These are phyloP conservation scores for Hansenula lynferdii DNA, from an alignment of 1,139 yeast genomes.

Conservation along the genomic window DNA sequence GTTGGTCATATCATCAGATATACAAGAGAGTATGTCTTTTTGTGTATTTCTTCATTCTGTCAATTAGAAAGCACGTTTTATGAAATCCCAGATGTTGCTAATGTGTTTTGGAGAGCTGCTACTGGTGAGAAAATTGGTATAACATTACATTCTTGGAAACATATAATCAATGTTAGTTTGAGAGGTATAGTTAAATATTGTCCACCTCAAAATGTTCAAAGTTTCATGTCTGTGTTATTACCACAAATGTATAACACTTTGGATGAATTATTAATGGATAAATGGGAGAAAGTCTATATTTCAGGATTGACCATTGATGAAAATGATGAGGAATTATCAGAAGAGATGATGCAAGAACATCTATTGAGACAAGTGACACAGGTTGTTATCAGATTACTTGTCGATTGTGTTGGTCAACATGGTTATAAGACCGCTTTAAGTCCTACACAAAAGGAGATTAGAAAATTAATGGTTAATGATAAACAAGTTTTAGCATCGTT, in stretches of 20 bases:
- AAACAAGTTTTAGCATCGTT: slow-evolving; percentile 75
- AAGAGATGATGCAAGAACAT: slow-evolving; percentile 98
- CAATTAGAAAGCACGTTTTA: slow-evolving; percentile 88
- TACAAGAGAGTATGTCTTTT: slow-evolving; percentile 91
- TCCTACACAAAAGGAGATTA: slow-evolving; percentile 59
- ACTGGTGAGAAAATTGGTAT: slow-evolving; percentile 85
- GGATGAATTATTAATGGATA: slow-evolving; percentile 61
- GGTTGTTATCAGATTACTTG: slow-evolving; percentile 81
- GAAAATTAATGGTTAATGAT: slow-evolving; percentile 60
- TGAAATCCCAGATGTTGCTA: slow-evolving; percentile 79
- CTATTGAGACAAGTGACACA: slow-evolving; percentile 89
- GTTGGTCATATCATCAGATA: slow-evolving; percentile 96
- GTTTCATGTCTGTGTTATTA: slow-evolving; percentile 71
- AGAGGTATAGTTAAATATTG: slow-evolving; percentile 86
- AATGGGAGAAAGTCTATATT: slow-evolving; percentile 72
- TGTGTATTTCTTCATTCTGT: slow-evolving; percentile 85
- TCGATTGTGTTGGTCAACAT: slow-evolving; percentile 81
- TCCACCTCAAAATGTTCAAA: slow-evolving; percentile 62
- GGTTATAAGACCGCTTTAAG: slow-evolving; percentile 29
- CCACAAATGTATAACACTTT: slow-evolving; percentile 72
- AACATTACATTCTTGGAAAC: slow-evolving; percentile 95
- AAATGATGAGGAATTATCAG: slow-evolving; percentile 76
- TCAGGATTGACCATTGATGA: slow-evolving; percentile 58
- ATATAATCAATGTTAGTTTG: slow-evolving; percentile 85
- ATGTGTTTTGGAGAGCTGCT: slow-evolving; percentile 73